These are phyloP conservation scores for Arthroderma uncinatum DNA, from an alignment of 2,329 filamentous ascomycete species.

Conservation along the genomic window DNA sequence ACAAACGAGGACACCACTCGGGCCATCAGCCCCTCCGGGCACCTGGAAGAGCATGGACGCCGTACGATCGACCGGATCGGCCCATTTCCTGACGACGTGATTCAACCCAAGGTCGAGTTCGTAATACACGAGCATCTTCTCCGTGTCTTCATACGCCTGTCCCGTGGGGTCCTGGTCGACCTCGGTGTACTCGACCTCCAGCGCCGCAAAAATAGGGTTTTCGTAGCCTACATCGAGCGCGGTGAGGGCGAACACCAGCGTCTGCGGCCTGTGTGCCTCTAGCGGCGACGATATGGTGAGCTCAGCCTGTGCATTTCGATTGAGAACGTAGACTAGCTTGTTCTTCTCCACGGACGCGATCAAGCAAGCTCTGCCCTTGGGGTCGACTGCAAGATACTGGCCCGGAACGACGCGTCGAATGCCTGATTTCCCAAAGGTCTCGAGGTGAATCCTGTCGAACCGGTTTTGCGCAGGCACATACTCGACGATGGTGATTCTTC, in stretches of 20 bases:
- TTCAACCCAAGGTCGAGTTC: conserved; percentile 94
- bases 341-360: conserved; percentile 96
- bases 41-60: conserved; percentile 89
- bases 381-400: conserved; percentile 90
- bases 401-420: conserved; percentile 87
- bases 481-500: conserved; percentile 85
- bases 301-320: conserved; percentile 86
- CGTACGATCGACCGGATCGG: conserved; percentile 80
- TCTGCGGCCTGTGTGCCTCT: conserved; percentile 88
- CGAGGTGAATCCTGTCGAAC: conserved; percentile 80
- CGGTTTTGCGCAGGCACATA: conserved; percentile 77
- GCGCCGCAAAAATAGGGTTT: conserved; percentile 87
- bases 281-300: conserved; percentile 94
- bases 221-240: conserved; percentile 93
- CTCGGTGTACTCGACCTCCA: conserved; percentile 89
- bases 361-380: conserved; percentile 88
- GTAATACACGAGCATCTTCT: conserved; percentile 92
- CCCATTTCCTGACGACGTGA: conserved; percentile 94
- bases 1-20: conserved; percentile 89
- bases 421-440: conserved; percentile 97
- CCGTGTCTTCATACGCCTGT: conserved; percentile 64
- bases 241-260: conserved; percentile 76
- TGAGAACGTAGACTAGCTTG: conserved; percentile 97
- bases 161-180: conserved; percentile 84
- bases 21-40: conserved; percentile 83